Evolutionary conservation across 306 rosid species (phyloP), one percentile per base, ranked within the genome.

Genomic region (Pyrus bretschneideri): DNA sequence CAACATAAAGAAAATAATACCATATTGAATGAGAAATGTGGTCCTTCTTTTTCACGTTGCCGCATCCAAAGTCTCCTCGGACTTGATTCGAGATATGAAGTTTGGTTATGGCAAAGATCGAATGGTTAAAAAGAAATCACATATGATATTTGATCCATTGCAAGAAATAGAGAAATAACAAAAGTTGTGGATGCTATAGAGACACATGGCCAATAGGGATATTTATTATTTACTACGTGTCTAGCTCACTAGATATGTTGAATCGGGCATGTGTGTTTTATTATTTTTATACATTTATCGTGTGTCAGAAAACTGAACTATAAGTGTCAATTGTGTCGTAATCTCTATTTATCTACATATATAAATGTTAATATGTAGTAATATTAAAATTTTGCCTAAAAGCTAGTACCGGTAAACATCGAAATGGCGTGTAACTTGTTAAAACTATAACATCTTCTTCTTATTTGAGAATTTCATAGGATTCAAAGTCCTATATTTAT

Each of bases 1-100:
- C 87, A 84, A 55, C 63, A 33, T 9, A 78, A 75, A 79, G 67
- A 55, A 69, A 6, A 79, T n/a, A 6, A 72, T 70, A 60, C 79
- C 72, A 35, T 57, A 22, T 38, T 38, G 45, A 64, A 8, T 21
- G 44, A 64, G 45, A 30, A 74, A 63, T 49, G 29, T 74, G 86
- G 82, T 72, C 84, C 86, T 54, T 70, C 35, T 65, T 35, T 76
- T 62, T 80, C 85, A 82, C 40, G 86, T 87, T 84, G 85, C 86
- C 89, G 83, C 86, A 81, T 82, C 83, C 84, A 81, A 17, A 74
- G 40, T 35, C 10, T 38, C 42, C 42, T 38, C 10, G 9, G 9
- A 38, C 42, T 38, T 38, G 2, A 2, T 38, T 38, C 2, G 0
- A 38, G 42, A 38, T 38, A 38, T 38, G 42, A 38, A 38, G 10